Conservation (phyloP, 352 stramenopile species). For the Saprolegnia parasitica region DNA sequence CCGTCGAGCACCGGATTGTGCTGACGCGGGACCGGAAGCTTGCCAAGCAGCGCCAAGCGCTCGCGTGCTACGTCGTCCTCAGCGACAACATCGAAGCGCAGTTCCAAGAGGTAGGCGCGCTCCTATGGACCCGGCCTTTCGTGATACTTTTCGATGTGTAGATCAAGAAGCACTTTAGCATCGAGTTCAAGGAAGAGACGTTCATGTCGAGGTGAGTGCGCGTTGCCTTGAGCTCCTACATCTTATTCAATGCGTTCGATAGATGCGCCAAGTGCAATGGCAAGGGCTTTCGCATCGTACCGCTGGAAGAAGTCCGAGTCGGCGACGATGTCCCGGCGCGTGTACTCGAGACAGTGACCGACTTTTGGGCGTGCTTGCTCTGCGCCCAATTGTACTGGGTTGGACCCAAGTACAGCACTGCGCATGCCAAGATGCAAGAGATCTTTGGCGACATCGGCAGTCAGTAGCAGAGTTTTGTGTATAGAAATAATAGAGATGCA, state of each 20-base stretch:
- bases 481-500: not conserved
- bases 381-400: constrained; percentile 77
- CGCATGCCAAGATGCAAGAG: constrained; percentile 26
- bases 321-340: constrained; percentile 50
- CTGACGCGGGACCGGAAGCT: constrained; percentile 75
- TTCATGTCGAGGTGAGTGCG: constrained; percentile 48
- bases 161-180: constrained; percentile 62
- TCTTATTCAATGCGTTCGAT: not conserved
- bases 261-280: constrained; percentile 63
- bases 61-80: constrained; percentile 68
- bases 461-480: not conserved
- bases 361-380: constrained; percentile 62
- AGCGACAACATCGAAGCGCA: constrained; percentile 64
- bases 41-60: constrained; percentile 52
- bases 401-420: constrained; percentile 60
- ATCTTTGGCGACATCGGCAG: constrained; percentile 8
- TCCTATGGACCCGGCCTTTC: not conserved
- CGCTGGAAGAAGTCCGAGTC: constrained; percentile 44
- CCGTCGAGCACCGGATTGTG: constrained; percentile 63
- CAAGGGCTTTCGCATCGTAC: constrained; percentile 55
- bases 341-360: constrained; percentile 52
- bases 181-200: constrained; percentile 54
- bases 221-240: not conserved
- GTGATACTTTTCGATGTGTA: not conserved
- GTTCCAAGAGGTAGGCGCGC: constrained; percentile 46